A percentile compares a stretch with the other conserved stretches of the same genome.
Evolutionary conservation across 768 basidiomycete genomes (phyloP).

Genomic region (Mycena maculata): DNA sequence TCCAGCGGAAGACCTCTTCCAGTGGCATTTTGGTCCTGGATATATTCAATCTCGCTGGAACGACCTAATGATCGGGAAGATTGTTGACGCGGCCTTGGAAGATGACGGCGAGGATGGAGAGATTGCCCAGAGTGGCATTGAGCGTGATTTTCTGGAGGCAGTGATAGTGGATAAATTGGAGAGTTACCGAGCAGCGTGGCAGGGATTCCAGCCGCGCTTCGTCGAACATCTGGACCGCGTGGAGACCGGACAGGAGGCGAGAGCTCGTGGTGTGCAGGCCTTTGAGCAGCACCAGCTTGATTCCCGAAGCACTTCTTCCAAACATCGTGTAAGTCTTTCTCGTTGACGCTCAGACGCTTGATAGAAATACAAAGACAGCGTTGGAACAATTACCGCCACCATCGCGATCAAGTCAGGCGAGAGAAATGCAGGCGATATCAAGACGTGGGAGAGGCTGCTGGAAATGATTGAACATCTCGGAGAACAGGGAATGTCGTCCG

Average conservation of each 20-base stretch:
- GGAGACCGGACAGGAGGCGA: conserved; percentile 25
- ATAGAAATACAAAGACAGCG: conserved; percentile 20
- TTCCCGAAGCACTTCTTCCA: conserved; percentile 16
- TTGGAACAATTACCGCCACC: not conserved
- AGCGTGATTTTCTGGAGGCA: conserved; percentile 19
- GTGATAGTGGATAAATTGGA: conserved; percentile 15
- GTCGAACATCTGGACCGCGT: conserved; percentile 7
- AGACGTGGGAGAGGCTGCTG: conserved; percentile 27
- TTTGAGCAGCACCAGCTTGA: conserved; percentile 16
- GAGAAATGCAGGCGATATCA: conserved; percentile 10
- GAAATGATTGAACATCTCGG: conserved; percentile 19
- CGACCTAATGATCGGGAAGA: conserved; percentile 8
- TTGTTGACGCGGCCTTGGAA: conserved; percentile 17
- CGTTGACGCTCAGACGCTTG: not conserved
- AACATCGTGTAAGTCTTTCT: conserved; percentile 21
- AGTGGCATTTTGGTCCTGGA: conserved; percentile 27
- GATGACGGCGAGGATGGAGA: conserved; percentile 8
- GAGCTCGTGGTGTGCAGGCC: conserved; percentile 2
- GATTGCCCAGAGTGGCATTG: conserved; percentile 1
- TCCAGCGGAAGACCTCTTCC: conserved; percentile 8
- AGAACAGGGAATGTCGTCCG: conserved; percentile 28
- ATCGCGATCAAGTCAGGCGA: conserved; percentile 18
- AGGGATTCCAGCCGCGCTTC: conserved; percentile 24
- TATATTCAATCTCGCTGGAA: conserved; percentile 25
- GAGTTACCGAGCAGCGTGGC: conserved; percentile 18